These are phyloP conservation scores for Hyphopichia burtonii DNA, from an alignment of 1,139 yeast genomes.

Conservation along the genomic window DNA sequence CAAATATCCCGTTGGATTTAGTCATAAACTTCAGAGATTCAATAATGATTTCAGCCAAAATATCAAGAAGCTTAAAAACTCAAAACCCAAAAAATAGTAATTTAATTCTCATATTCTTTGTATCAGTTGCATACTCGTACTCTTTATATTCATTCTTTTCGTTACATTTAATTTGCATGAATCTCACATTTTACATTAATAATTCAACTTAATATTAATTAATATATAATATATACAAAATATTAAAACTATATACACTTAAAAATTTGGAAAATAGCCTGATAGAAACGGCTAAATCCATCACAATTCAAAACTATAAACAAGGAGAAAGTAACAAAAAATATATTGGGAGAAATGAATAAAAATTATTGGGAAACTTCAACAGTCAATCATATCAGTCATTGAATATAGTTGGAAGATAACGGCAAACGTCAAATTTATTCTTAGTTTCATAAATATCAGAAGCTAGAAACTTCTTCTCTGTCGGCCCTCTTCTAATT, in stretches of 20 bases:
- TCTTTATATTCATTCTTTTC: neutral
- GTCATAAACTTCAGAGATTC: neutral
- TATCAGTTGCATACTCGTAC: neutral
- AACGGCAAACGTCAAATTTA: too few relatives aligned
- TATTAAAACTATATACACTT: neutral
- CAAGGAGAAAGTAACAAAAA: neutral
- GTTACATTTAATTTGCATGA: neutral
- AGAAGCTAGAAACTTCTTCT: neutral
- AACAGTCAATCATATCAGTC: too few relatives aligned
- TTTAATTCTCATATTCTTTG: neutral
- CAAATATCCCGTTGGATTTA: conserved; percentile 1
- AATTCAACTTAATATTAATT: too few relatives aligned
- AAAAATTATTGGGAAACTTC: neutral
- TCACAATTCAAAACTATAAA: neutral
- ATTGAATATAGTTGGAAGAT: too few relatives aligned
- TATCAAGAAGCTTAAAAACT: neutral
- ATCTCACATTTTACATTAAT: too few relatives aligned
- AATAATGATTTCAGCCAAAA: neutral
- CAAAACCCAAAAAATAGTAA: neutral
- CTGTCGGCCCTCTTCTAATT: neutral
- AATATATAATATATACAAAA: neutral
- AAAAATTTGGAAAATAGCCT: neutral
- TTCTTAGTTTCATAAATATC: too few relatives aligned
- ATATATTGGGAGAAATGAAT: neutral
- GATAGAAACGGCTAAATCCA: neutral